phyloP scores from a whole-genome alignment of 495 filamentous ascomycete genomes.

The Aeminium ludgeri region DNA sequence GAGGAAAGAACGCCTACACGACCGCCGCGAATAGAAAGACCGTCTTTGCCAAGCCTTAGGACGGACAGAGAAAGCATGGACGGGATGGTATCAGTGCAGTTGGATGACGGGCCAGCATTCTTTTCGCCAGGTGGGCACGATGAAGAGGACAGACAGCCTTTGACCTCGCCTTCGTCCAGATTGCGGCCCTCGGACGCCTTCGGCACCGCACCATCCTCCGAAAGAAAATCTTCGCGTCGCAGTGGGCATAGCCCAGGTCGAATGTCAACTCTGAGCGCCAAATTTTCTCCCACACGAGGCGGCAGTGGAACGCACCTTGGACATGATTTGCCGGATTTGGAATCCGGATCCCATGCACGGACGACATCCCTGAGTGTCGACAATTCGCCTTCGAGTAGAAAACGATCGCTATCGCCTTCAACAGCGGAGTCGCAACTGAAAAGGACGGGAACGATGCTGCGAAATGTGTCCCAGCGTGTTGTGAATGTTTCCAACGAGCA shows the following conservation, averaged over 20 bases:
- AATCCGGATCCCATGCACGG: constrained; percentile 10
- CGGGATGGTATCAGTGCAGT: constrained; percentile 34
- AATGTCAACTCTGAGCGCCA: constrained; percentile 5
- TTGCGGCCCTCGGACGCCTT: too few species aligned
- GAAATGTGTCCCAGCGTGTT: constrained; percentile 92
- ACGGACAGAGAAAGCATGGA: constrained; percentile 24
- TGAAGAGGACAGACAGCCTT: constrained; percentile 42
- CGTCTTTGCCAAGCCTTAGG: constrained; percentile 14
- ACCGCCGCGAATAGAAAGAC: constrained; percentile 14
- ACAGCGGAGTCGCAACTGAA: constrained; percentile 47
- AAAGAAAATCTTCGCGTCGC: too few species aligned
- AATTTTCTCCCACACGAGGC: constrained; percentile 1
- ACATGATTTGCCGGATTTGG: constrained; percentile 16
- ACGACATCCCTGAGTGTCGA: not conserved
- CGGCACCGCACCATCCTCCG: too few species aligned
- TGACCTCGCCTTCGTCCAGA: constrained; percentile 16
- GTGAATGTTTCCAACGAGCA: constrained; percentile 91
- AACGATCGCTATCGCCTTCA: constrained; percentile 47
- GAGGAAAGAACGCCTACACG: constrained; percentile 12
- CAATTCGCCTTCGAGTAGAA: constrained; percentile 29
- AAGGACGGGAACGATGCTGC: constrained; percentile 78
- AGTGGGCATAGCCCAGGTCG: too few species aligned
- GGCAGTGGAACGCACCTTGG: constrained; percentile 29
- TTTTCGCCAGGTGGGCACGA: constrained; percentile 11
- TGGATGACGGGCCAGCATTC: constrained; percentile 14